Evolutionary conservation across 1,284 basidiomycete genomes (phyloP).

Genomic region (Boletus semigastroideus): DNA sequence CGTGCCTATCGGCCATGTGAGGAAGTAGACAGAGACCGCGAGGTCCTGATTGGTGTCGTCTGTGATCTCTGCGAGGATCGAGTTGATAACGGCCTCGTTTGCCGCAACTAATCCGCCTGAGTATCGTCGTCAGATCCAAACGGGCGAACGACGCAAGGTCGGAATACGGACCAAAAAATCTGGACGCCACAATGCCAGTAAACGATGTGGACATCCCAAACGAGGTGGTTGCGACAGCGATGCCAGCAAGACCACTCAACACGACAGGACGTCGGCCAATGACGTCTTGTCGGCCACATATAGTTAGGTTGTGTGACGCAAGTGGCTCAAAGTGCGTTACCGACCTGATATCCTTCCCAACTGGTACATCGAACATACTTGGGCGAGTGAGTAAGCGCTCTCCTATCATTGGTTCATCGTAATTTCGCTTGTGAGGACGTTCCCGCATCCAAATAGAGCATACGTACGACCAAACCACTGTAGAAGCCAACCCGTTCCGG

Average conservation of each 20-base stretch:
- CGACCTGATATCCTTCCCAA: slow-evolving; percentile 59
- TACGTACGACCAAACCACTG: slow-evolving; percentile 55
- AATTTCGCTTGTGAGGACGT: not conserved
- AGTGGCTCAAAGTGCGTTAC: not conserved
- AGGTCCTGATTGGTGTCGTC: slow-evolving; percentile 47
- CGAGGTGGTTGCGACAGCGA: slow-evolving; percentile 47
- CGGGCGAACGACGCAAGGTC: slow-evolving; percentile 12
- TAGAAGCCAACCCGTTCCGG: slow-evolving; percentile 62
- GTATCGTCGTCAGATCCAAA: not conserved
- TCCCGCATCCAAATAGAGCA: not conserved
- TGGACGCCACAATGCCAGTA: slow-evolving; percentile 32
- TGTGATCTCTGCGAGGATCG: slow-evolving; percentile 42
- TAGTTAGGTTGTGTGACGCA: not conserved
- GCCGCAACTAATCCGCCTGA: slow-evolving; percentile 57
- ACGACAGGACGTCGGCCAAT: slow-evolving; percentile 62
- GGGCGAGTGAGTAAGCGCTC: slow-evolving; percentile 58
- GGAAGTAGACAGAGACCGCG: slow-evolving; percentile 46
- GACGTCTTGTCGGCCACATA: slow-evolving; percentile 33
- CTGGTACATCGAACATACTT: slow-evolving; percentile 59
- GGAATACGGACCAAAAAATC: slow-evolving; percentile 23
- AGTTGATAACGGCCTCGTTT: slow-evolving; percentile 53
- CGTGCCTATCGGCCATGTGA: slow-evolving; percentile 19
- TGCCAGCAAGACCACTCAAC: slow-evolving; percentile 50
- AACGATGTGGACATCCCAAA: slow-evolving; percentile 58
- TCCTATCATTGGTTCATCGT: slow-evolving; percentile 38